A percentile compares a stretch with the other conserved stretches of the same genome.
These are phyloP conservation scores for Stachybotrys chartarum DNA, from an alignment of 2,329 filamentous ascomycete species.

Conservation along the genomic window DNA sequence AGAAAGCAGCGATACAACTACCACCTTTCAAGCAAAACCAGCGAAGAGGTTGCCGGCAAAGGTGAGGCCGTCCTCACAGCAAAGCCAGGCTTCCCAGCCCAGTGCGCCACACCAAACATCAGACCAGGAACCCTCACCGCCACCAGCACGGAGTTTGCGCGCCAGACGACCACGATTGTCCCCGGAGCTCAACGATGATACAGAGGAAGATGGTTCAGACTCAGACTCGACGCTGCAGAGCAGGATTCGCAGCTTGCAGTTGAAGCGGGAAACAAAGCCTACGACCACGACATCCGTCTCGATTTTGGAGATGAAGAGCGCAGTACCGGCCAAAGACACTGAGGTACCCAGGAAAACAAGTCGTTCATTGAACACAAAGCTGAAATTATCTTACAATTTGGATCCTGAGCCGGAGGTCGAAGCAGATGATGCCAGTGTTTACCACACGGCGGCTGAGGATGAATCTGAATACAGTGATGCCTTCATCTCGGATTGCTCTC, in stretches of 20 bases:
- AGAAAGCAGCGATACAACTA: constrained; percentile 9
- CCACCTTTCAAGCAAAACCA: not conserved
- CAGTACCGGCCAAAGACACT: not conserved
- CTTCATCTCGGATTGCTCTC: constrained; percentile 9
- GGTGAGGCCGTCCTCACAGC: not conserved
- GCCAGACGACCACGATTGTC: constrained; percentile 5
- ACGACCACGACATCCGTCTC: not conserved
- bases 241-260: constrained; percentile 11
- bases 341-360: not conserved
- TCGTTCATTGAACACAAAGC: not conserved
- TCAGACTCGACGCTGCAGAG: constrained; percentile 10
- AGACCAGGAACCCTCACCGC: not conserved
- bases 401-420: constrained; percentile 2
- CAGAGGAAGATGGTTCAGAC: not conserved
- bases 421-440: constrained; percentile 15
- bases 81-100: not conserved
- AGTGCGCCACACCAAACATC: not conserved
- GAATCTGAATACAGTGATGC: constrained; percentile 8
- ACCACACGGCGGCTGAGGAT: constrained; percentile 14
- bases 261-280: constrained; percentile 2
- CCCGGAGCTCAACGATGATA: constrained; percentile 9
- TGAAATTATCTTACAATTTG: constrained; percentile 1
- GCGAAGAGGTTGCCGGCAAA: not conserved
- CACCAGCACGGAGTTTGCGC: not conserved
- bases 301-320: not conserved